phyloP scores from a whole-genome alignment of 352 stramenopile species.

The Globisporangium orthogonon region DNA sequence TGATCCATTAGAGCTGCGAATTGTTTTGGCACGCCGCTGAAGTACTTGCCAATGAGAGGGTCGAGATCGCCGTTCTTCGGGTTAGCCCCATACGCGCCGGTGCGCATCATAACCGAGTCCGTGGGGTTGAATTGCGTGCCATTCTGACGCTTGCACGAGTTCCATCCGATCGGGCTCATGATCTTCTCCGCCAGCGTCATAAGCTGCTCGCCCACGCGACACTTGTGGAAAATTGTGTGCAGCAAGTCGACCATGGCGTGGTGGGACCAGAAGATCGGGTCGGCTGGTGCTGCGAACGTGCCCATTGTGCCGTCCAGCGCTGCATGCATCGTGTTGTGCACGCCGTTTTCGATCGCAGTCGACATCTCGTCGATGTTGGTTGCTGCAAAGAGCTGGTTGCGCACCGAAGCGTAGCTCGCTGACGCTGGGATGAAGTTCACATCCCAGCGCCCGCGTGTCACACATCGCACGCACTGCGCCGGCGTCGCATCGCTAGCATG shows the following conservation, averaged over 20 bases:
- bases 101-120: conserved; percentile 46
- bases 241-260: conserved; percentile 79
- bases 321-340: conserved; percentile 84
- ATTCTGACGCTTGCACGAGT: conserved; percentile 35
- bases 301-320: conserved; percentile 62
- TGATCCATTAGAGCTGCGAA: conserved; percentile 40
- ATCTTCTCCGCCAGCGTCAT: conserved; percentile 34
- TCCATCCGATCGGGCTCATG: no score
- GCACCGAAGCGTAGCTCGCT: conserved; percentile 64
- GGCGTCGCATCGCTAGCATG: conserved; percentile 41
- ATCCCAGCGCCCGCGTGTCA: conserved; percentile 67
- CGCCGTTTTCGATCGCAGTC: conserved; percentile 56
- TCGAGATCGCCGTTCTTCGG: conserved; percentile 51
- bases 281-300: conserved; percentile 61
- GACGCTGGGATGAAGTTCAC: conserved; percentile 48
- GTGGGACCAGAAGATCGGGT: conserved; percentile 87
- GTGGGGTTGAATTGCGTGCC: conserved; percentile 57
- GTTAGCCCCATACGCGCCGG: conserved; percentile 41
- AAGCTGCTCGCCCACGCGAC: conserved; percentile 53
- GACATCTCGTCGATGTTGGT: conserved; percentile 63
- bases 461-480: conserved; percentile 42
- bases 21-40: conserved; percentile 16
- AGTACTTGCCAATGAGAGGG: conserved; percentile 50
- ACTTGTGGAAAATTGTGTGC: conserved; percentile 85
- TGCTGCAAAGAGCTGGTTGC: conserved; percentile 62